Evolutionary conservation across 169 alveolate genomes (phyloP).

Genomic region (Toxoplasma gondii): DNA sequence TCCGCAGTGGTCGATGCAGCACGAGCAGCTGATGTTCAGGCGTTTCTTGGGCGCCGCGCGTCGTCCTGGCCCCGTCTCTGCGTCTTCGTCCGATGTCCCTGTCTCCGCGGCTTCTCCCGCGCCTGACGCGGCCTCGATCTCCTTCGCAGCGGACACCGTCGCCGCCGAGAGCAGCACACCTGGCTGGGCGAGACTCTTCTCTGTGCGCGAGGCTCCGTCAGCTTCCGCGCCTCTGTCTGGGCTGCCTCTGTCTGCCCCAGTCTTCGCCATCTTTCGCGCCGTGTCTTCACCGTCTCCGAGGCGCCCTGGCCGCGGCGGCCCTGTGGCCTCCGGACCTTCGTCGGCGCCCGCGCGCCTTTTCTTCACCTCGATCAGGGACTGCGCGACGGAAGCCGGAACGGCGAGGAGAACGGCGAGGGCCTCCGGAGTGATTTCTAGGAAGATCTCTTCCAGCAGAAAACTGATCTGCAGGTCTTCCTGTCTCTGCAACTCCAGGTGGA

Average conservation of each 20-base stretch:
- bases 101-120: neutral
- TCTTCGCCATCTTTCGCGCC: too few species aligned
- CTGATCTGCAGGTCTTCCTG: conserved; percentile 5
- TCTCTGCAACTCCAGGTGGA: conserved; percentile 41
- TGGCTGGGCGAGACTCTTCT: too few species aligned
- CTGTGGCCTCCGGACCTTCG: neutral
- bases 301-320: conserved; percentile 52
- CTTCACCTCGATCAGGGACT: conserved; percentile 65
- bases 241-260: conserved; percentile 14
- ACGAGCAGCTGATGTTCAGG: conserved; percentile 30
- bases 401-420: conserved; percentile 80
- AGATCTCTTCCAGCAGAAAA: conserved; percentile 80
- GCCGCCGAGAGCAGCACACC: conserved; percentile 63
- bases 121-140: neutral
- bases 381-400: conserved; percentile 80
- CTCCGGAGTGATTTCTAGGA: conserved; percentile 82
- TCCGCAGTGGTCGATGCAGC: conserved; percentile 64
- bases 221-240: conserved; percentile 16
- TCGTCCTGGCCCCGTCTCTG: neutral
- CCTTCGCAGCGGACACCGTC: conserved; percentile 63
- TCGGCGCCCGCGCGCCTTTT: conserved; percentile 3
- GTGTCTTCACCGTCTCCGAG: too few species aligned
- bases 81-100: neutral
- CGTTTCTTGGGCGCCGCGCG: neutral
- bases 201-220: too few species aligned